phyloP scores from a whole-genome alignment of 177 flowering plant species.

The Vitis hybrid region DNA sequence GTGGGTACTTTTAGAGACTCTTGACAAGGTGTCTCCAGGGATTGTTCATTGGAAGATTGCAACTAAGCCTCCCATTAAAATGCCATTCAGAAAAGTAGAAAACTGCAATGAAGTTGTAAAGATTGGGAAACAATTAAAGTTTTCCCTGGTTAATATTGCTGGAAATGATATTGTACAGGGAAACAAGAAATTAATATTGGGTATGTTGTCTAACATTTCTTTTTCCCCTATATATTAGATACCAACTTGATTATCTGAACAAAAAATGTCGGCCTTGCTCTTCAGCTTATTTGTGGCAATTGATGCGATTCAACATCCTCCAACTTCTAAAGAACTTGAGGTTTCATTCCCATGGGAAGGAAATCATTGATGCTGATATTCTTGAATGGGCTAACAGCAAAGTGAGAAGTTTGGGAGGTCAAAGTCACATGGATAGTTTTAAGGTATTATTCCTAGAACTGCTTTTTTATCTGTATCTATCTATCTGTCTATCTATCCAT shows the following conservation, averaged over 20 bases:
- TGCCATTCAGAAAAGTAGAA: conserved; percentile 91
- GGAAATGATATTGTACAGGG: conserved; percentile 94
- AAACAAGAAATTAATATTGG: conserved; percentile 78
- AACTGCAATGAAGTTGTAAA: conserved; percentile 91
- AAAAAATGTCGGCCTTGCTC: conserved; percentile 9
- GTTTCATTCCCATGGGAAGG: conserved; percentile 76
- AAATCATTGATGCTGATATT: conserved; percentile 76
- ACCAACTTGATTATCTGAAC: background rate
- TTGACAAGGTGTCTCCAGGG: conserved; percentile 85
- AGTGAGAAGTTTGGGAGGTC: conserved; percentile 63
- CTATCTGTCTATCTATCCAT: background rate
- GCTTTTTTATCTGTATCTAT: background rate
- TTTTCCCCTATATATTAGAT: background rate
- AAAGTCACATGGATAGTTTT: conserved; percentile 64
- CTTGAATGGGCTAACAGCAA: conserved; percentile 75
- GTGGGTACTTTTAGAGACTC: conserved; percentile 81
- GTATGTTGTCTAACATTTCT: conserved; percentile 31
- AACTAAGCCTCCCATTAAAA: conserved; percentile 78
- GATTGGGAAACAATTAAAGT: conserved; percentile 82
- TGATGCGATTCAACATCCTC: conserved; percentile 84
- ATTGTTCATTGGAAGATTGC: conserved; percentile 91
- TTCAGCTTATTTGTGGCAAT: conserved; percentile 85
- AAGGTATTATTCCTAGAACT: conserved; percentile 46
- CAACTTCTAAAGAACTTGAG: conserved; percentile 79
- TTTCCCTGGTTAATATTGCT: conserved; percentile 85